These are phyloP conservation scores for Floccularia luteovirens DNA, from an alignment of 768 basidiomycete species.

Conservation along the genomic window DNA sequence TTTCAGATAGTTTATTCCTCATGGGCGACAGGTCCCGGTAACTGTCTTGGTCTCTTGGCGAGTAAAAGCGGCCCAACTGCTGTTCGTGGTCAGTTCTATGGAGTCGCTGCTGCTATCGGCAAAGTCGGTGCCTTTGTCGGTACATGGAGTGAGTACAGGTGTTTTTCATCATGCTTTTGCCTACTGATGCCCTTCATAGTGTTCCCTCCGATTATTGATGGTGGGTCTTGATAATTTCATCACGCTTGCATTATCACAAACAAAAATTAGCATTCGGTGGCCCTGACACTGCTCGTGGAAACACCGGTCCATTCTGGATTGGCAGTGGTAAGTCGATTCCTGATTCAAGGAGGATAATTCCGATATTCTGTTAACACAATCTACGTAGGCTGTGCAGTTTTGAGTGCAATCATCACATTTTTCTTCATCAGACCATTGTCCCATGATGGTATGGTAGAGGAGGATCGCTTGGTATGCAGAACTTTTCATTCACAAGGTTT, in stretches of 20 bases:
- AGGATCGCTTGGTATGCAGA: slow-evolving; percentile 58
- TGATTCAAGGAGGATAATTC: neutral
- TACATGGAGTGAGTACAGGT: slow-evolving; percentile 55
- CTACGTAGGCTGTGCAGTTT: slow-evolving; percentile 67
- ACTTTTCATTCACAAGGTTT: neutral
- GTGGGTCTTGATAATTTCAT: slow-evolving; percentile 19
- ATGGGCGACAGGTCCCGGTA: slow-evolving; percentile 56
- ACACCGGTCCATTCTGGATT: slow-evolving; percentile 89
- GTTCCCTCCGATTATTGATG: slow-evolving; percentile 60
- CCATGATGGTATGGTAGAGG: slow-evolving; percentile 72
- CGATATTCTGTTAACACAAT: too few species aligned
- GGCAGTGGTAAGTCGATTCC: slow-evolving; percentile 45
- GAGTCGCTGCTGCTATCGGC: slow-evolving; percentile 77
- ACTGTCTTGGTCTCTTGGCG: slow-evolving; percentile 80
- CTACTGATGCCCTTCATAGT: slow-evolving; percentile 28
- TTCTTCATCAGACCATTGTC: slow-evolving; percentile 69
- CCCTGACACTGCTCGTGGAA: slow-evolving; percentile 38
- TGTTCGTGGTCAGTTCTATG: slow-evolving; percentile 81
- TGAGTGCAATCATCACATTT: slow-evolving; percentile 68
- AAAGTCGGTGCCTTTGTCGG: slow-evolving; percentile 82
- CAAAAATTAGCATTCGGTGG: slow-evolving; percentile 52
- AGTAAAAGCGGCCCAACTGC: slow-evolving; percentile 83
- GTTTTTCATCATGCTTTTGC: neutral
- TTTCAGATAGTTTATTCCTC: neutral
- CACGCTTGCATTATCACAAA: slow-evolving; percentile 6